Evolutionary conservation across 1,284 basidiomycete genomes (phyloP).

Genomic region (Trichosporon coremiiforme): DNA sequence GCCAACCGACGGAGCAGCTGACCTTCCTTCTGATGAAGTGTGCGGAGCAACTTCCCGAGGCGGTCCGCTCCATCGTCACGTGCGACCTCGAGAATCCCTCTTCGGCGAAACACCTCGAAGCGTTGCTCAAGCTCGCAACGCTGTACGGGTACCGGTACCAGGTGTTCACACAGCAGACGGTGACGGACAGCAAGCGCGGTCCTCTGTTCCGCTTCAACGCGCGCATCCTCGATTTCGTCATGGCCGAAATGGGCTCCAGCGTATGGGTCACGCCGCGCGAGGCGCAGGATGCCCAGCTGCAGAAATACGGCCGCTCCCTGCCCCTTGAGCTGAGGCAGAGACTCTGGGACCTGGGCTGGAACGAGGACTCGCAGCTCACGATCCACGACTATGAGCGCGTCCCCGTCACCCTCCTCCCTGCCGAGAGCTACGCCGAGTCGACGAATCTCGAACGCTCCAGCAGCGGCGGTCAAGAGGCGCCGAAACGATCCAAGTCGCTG

Average conservation of each 20-base stretch:
- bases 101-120: constrained; percentile 26
- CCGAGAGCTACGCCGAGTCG: constrained; percentile 2
- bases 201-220: constrained; percentile 43
- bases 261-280: constrained; percentile 46
- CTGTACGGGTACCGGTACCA: constrained; percentile 49
- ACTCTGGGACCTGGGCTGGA: constrained; percentile 52
- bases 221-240: constrained; percentile 45
- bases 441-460: background rate
- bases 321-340: constrained; percentile 49
- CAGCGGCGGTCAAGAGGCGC: background rate
- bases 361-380: constrained; percentile 39
- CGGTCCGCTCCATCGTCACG: constrained; percentile 32
- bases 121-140: constrained; percentile 39
- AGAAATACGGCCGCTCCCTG: constrained; percentile 45
- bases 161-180: constrained; percentile 39
- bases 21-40: constrained; percentile 50
- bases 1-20: constrained; percentile 21
- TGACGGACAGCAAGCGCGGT: constrained; percentile 40
- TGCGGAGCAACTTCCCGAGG: constrained; percentile 38
- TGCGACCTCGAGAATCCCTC: constrained; percentile 33
- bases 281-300: constrained; percentile 45
- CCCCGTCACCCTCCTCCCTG: constrained; percentile 39
- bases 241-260: constrained; percentile 47
- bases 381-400: constrained; percentile 43
- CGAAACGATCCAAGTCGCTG: constrained; percentile 18